These are phyloP conservation scores for Trapa bicornis DNA, from an alignment of 345 rosid genomes.

Conservation along the genomic window DNA sequence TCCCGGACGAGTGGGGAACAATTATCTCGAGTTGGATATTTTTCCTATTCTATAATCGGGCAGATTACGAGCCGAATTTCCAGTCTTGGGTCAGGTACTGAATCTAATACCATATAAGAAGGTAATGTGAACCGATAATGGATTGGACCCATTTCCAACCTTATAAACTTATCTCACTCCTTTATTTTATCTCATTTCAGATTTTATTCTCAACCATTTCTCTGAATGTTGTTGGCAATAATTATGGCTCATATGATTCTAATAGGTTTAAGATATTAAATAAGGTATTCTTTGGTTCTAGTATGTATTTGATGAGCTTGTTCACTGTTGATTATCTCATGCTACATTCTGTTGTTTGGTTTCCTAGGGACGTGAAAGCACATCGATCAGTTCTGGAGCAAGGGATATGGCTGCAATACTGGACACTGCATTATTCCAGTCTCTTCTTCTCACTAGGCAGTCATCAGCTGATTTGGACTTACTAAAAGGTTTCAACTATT, in stretches of 20 bases:
- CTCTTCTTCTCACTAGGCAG: slow-evolving; percentile 89
- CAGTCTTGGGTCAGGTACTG: too few relatives aligned
- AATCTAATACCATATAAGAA: too few relatives aligned
- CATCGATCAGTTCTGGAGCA: slow-evolving; percentile 70
- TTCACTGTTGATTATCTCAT: background rate
- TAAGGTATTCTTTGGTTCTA: slow-evolving; percentile 35
- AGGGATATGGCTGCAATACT: slow-evolving; percentile 90
- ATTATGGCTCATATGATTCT: slow-evolving; percentile 41
- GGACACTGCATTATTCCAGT: slow-evolving; percentile 91
- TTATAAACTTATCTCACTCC: too few relatives aligned
- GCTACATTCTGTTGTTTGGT: slow-evolving; percentile 7
- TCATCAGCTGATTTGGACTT: slow-evolving; percentile 65
- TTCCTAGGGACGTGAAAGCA: slow-evolving; percentile 54
- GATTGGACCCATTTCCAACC: too few relatives aligned
- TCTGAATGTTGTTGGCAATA: slow-evolving; percentile 80
- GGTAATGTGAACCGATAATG: too few relatives aligned
- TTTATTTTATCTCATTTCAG: too few relatives aligned
- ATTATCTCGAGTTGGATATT: too few relatives aligned
- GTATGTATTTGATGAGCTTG: background rate
- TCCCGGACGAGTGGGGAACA: too few relatives aligned
- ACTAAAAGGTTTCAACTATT: slow-evolving; percentile 69
- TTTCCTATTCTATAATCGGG: too few relatives aligned
- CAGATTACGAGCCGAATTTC: too few relatives aligned
- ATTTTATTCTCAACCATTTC: too few relatives aligned
- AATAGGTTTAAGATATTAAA: slow-evolving; percentile 56